These are phyloP conservation scores for Umbellularia californica DNA, from an alignment of 164 flowering plant genomes.

Conservation along the genomic window DNA sequence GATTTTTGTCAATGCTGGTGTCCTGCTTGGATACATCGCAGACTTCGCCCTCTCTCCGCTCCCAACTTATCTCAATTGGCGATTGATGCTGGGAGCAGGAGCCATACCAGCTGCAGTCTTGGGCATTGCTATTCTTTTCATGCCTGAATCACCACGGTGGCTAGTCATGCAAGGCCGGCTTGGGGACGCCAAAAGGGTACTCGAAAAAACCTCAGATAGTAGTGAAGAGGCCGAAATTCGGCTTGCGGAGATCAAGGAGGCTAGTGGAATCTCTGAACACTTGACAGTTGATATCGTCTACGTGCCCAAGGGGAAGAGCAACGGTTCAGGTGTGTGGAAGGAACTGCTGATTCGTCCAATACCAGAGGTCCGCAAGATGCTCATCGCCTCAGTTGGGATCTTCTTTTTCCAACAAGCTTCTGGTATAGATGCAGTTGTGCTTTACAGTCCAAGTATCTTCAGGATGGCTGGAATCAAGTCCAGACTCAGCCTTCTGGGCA, in stretches of 20 bases:
- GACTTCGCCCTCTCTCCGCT: constrained; percentile 15
- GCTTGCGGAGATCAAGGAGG: constrained; percentile 17
- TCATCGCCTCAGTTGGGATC: constrained; percentile 21
- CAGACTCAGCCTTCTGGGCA: constrained; percentile 30
- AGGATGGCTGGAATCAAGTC: constrained; percentile 44
- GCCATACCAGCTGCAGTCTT: constrained; percentile 16
- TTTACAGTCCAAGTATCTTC: constrained; percentile 21
- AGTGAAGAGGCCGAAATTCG: constrained; percentile 17
- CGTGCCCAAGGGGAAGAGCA: constrained; percentile 9
- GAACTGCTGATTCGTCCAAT: constrained; percentile 15
- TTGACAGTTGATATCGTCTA: constrained; percentile 12
- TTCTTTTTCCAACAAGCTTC: constrained; percentile 21
- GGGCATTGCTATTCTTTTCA: constrained; percentile 11
- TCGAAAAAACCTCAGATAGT: constrained; percentile 9
- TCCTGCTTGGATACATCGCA: constrained; percentile 20
- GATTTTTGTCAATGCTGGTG: constrained; percentile 40
- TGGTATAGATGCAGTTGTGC: constrained; percentile 20
- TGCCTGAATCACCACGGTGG: constrained; percentile 33
- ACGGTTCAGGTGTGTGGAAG: constrained; percentile 22
- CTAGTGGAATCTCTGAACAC: constrained; percentile 14
- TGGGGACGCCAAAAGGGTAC: constrained; percentile 17
- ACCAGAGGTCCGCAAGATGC: constrained; percentile 14
- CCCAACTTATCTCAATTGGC: constrained; percentile 17
- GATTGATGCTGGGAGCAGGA: constrained; percentile 26
- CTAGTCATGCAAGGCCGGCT: constrained; percentile 24